Conservation (phyloP, 2,329 filamentous ascomycete genomes). For the Didymella pomorum region DNA sequence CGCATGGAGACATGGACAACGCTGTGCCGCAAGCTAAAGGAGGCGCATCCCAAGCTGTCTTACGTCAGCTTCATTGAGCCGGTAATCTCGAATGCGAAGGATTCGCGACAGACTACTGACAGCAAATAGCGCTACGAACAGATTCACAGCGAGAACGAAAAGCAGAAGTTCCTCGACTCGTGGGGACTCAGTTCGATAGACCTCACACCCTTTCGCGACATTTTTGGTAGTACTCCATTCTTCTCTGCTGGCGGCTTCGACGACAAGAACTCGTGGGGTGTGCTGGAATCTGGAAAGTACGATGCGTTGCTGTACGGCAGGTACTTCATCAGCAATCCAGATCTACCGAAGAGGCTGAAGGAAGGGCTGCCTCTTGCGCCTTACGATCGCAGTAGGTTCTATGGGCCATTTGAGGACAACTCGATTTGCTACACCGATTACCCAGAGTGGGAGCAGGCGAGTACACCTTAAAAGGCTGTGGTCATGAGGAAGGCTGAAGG, state of each 20-base stretch:
- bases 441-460: slow-evolving; percentile 9
- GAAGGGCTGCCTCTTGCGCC: slow-evolving; percentile 46
- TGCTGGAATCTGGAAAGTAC: slow-evolving; percentile 52
- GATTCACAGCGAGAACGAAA: slow-evolving; percentile 59
- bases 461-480: slow-evolving; percentile 1
- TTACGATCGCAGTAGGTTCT: slow-evolving; percentile 49
- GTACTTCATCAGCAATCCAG: slow-evolving; percentile 57
- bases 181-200: slow-evolving; percentile 59
- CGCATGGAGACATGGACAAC: slow-evolving; percentile 63
- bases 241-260: slow-evolving; percentile 64
- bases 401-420: slow-evolving; percentile 32
- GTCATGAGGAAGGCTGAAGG: background rate
- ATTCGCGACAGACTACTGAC: slow-evolving; percentile 42
- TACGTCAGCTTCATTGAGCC: slow-evolving; percentile 67
- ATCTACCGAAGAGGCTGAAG: slow-evolving; percentile 53
- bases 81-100: slow-evolving; percentile 14
- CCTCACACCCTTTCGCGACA: slow-evolving; percentile 58
- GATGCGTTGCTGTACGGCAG: slow-evolving; percentile 54
- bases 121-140: slow-evolving; percentile 57
- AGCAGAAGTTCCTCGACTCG: slow-evolving; percentile 58
- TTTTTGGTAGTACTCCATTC: slow-evolving; percentile 62
- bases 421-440: slow-evolving; percentile 34
- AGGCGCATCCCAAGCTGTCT: slow-evolving; percentile 53
- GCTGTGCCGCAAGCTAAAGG: slow-evolving; percentile 60
- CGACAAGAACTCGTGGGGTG: slow-evolving; percentile 59